phyloP scores from a whole-genome alignment of 768 basidiomycete species.

The Psilocybe cubensis region DNA sequence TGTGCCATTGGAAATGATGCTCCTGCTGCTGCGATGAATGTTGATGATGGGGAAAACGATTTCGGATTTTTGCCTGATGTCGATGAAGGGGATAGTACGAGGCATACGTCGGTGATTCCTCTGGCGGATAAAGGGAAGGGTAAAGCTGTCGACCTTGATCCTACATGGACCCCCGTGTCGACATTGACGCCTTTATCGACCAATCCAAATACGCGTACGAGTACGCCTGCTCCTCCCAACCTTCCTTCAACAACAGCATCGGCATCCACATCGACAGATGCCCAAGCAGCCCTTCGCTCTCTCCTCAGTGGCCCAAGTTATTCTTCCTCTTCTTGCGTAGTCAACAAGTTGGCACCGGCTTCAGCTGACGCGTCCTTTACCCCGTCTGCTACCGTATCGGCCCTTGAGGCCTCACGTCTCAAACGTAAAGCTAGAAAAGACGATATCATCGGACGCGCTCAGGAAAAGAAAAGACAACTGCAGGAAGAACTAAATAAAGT shows the following conservation, averaged over 20 bases:
- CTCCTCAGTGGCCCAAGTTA: not conserved
- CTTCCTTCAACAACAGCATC: no score
- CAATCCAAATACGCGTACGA: not conserved
- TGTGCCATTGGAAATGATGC: not conserved
- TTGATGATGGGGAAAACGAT: not conserved
- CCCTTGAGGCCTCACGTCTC: not conserved
- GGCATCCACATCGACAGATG: not conserved
- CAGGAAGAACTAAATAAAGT: slow-evolving; percentile 58
- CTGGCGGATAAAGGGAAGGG: slow-evolving; percentile 28
- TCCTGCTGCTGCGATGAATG: not conserved
- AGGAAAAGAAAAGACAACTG: slow-evolving; percentile 54
- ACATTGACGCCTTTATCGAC: not conserved
- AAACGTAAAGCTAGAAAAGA: slow-evolving; percentile 26
- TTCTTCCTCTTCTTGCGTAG: not conserved
- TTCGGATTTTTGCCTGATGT: slow-evolving; percentile 15
- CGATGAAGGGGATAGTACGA: not conserved
- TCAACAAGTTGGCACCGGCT: not conserved
- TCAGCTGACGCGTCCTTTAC: not conserved
- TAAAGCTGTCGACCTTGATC: slow-evolving; percentile 14
- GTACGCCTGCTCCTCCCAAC: no score
- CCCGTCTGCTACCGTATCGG: not conserved
- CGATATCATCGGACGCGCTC: slow-evolving; percentile 53
- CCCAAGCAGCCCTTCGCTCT: not conserved
- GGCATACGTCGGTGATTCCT: not conserved
- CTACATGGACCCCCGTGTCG: not conserved